Evolutionary conservation across 1,284 basidiomycete genomes (phyloP), one percentile per base, ranked within the genome.

Genomic region (Ustilago esculenta): DNA sequence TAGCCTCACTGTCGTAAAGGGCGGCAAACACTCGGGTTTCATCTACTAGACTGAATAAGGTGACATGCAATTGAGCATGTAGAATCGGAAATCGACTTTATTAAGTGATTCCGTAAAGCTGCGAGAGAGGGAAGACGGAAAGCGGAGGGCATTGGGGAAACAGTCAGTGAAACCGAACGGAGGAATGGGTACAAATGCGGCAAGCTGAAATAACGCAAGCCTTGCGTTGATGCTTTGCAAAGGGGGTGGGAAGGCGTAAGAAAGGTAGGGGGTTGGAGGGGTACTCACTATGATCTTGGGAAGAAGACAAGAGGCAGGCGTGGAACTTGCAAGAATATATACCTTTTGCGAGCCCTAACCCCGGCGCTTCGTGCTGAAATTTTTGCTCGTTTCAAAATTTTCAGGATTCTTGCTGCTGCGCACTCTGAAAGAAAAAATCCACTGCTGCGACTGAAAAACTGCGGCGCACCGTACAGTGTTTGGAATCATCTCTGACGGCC

Each of bases 41-140:
- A 77, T 77, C 75, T 58, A 73, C 75, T 77, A 73, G 75, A 71
- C 53, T 77, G 75, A 77, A 73, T 73, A 73, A 68, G 73, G 75
- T 77, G 75, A 72, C 75, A 75, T 75, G 72, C 72, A 70, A 73
- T 77, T 73, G 72, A 73, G 75, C 73, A 75, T 73, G 73, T 71
- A 74, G 73, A 69, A 77, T 75, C 73, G 75, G 75, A 73, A 57
- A 77, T 77, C 75, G 65, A 77, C 75, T 77, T 73, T 77, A 77
- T 77, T 77, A 77, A 77, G 75, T 77, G 75, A 77, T 77, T 77
- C 75, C 73, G 75, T 77, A 75, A 77, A 77, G 75, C 72, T 74
- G 72, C 27, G 33, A 54, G 55, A 34, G 24, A 20, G 32, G n/a
- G 27, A 36, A 42, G 32, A 29, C 4, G 32, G 30, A 41, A 25